Base-by-base conservation (phyloP, 129 eudicot genomes). In the Lonicera japonica region DNA sequence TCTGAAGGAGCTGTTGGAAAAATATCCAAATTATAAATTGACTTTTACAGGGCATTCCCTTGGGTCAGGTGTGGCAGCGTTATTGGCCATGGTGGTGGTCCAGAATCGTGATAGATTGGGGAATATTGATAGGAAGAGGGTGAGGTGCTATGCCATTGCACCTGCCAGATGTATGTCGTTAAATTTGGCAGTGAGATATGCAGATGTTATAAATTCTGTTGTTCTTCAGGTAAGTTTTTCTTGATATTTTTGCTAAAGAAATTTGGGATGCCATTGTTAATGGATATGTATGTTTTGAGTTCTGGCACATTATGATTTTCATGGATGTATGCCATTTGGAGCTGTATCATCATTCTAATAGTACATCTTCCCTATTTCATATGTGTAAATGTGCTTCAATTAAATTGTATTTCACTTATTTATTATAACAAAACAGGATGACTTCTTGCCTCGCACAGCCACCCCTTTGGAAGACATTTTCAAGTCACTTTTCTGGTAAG, bases 401-500 rank as follows among this genome's bases (percentile, higher is more conserved):
- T 48, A 25, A 14, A 57, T 39, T 34, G 4, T 25, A 17, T 20
- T 53, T 50, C 21, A 3, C 16, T 54, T 23, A 25, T 63, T 63
- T 16, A 43, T 43, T 17, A 16, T 5, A 50, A 45, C 58, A 56
- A 69, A 76, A 69, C 87, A 94, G 99, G 99, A 94, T 70, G 99
- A 94, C 78, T 94, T 94, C 79, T 83, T 94, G 82, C 99, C 99
- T 25, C 81, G 95, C 47, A 94, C 99, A 74, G 99, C 99, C 58
- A 94, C 99, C 18, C 99, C 99, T n/a, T 71, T 94, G 83, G 99
- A 94, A 77, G 99, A 94, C 72, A 88, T 88, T 56, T 94, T 94
- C 79, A 94, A 88, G 86, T 94, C 99, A 9, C 70, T 94, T 55
- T 88, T 94, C 77, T 94, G 99, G 99, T 94, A 83, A 77, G 59